Conservation (phyloP, 176 grass and related monocot genomes). For the Carex cristatella region DNA sequence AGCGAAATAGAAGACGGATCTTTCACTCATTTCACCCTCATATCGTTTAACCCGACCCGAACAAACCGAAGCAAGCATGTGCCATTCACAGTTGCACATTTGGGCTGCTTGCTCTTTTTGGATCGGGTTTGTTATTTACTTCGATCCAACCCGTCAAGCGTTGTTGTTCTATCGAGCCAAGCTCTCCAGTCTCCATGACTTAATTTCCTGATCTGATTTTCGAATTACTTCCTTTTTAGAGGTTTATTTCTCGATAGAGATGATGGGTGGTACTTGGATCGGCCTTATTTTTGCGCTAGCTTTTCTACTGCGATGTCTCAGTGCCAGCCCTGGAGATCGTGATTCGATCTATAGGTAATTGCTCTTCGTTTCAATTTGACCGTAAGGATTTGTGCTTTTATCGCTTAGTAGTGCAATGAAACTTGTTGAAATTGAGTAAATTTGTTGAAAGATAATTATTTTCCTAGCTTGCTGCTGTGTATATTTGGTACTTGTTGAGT, state of each 20-base stretch:
- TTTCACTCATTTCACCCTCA: neutral
- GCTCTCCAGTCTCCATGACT: neutral
- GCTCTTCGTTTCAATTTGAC: neutral
- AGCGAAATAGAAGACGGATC: neutral
- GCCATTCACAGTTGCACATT: neutral
- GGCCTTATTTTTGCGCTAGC: slow-evolving; percentile 33
- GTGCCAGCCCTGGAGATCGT: slow-evolving; percentile 64
- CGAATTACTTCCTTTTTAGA: neutral
- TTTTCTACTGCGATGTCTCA: slow-evolving; percentile 38
- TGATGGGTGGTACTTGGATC: slow-evolving; percentile 22
- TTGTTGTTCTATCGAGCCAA: neutral
- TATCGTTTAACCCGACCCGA: neutral
- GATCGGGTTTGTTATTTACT: neutral
- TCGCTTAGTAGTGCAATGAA: neutral
- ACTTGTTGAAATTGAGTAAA: slow-evolving; percentile 1
- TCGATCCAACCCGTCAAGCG: neutral
- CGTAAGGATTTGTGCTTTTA: neutral
- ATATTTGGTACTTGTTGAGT: neutral
- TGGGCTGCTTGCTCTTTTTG: neutral
- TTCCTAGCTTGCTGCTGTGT: neutral
- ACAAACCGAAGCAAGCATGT: neutral
- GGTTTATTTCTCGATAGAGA: slow-evolving; percentile 12
- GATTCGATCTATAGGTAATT: slow-evolving; percentile 72
- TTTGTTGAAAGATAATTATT: neutral
- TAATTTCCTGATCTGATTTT: slow-evolving; percentile 12